phyloP scores from a whole-genome alignment of 352 stramenopile genomes.

The Phytophthora idaei region DNA sequence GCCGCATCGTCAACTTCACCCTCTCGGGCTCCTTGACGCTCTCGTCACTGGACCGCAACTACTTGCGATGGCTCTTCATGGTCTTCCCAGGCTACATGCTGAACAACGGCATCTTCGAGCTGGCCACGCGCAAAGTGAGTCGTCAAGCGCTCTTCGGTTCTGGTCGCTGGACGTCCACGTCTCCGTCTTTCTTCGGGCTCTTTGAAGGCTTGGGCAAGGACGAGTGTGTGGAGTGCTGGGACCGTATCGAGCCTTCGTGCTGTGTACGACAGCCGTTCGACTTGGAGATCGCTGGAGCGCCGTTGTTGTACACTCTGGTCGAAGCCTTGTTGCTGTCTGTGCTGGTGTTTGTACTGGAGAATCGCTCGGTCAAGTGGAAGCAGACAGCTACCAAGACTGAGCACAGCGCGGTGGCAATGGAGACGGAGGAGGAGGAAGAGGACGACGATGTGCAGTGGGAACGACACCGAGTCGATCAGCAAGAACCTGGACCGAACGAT shows the following conservation, averaged over 20 bases:
- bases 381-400: neutral
- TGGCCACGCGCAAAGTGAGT: constrained; percentile 73
- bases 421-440: constrained; percentile 27
- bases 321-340: constrained; percentile 53
- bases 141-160: constrained; percentile 49
- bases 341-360: constrained; percentile 57
- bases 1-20: constrained; percentile 63
- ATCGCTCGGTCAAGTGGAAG: constrained; percentile 49
- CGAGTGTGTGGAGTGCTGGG: constrained; percentile 59
- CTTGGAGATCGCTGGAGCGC: constrained; percentile 55
- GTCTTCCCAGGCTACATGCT: constrained; percentile 71
- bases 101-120: constrained; percentile 75
- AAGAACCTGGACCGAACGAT: constrained; percentile 18
- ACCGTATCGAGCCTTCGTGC: constrained; percentile 40
- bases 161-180: constrained; percentile 14
- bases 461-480: constrained; percentile 33
- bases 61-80: constrained; percentile 76
- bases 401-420: constrained; percentile 20
- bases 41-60: constrained; percentile 65
- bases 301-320: constrained; percentile 47
- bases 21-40: constrained; percentile 48
- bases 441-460: constrained; percentile 59
- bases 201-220: constrained; percentile 52
- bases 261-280: constrained; percentile 60
- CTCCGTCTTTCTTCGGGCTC: constrained; percentile 62